Evolutionary conservation across 441 rosid species (phyloP).

Genomic region (Rhodomyrtus psidioides): DNA sequence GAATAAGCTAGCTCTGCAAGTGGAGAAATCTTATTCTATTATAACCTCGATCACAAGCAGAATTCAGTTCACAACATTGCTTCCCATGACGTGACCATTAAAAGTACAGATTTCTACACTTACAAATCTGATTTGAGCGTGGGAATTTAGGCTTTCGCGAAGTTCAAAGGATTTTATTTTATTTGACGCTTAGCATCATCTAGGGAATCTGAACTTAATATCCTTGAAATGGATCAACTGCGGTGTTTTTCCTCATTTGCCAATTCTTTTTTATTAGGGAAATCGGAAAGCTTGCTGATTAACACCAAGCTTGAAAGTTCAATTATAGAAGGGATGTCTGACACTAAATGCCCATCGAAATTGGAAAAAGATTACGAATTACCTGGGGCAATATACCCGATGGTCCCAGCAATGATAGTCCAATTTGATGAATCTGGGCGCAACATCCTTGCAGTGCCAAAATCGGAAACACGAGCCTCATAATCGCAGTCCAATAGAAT

Average conservation of each 20-base stretch:
- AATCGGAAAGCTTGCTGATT: fast-evolving
- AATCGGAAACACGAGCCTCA: background rate
- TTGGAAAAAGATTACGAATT: background rate
- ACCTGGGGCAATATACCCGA: background rate
- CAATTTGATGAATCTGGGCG: background rate
- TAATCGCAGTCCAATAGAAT: too few relatives aligned
- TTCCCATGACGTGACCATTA: background rate
- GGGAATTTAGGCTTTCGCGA: too few relatives aligned
- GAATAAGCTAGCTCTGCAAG: too few relatives aligned
- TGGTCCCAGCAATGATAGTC: background rate
- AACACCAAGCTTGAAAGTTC: background rate
- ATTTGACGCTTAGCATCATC: background rate
- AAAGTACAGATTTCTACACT: background rate
- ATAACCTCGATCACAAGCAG: too few relatives aligned
- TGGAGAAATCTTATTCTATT: too few relatives aligned
- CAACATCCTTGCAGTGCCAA: background rate
- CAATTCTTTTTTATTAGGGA: background rate
- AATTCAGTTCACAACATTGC: too few relatives aligned
- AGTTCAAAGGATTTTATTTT: too few relatives aligned
- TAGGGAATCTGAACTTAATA: too few relatives aligned
- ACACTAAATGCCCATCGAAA: background rate
- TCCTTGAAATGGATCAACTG: background rate
- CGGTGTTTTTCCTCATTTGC: background rate
- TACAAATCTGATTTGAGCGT: too few relatives aligned
- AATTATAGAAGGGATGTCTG: background rate